Evolutionary conservation across 192 early-diverging fungal genomes (phyloP).

Genomic region (Spinellus fusiger): DNA sequence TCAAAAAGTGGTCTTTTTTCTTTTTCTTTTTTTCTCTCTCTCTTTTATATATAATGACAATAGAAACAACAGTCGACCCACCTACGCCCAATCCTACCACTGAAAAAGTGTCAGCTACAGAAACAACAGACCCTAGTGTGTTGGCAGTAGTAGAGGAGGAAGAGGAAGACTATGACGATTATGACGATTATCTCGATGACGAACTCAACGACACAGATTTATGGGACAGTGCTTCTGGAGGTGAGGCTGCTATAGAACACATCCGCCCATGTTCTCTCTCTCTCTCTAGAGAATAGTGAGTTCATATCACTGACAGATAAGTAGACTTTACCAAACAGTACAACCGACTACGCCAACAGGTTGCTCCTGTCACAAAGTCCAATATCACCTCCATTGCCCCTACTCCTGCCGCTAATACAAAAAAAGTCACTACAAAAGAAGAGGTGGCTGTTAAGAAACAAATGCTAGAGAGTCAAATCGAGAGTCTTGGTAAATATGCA

Average conservation of each 20-base stretch:
- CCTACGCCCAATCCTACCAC: too few relatives aligned
- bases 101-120: too few relatives aligned
- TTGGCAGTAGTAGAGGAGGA: slow-evolving; percentile 31
- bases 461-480: slow-evolving; percentile 46
- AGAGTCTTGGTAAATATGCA: slow-evolving; percentile 58
- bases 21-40: too few relatives aligned
- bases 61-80: too few relatives aligned
- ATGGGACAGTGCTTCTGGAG: slow-evolving; percentile 72
- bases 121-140: too few relatives aligned
- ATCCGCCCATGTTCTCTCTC: neutral
- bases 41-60: too few relatives aligned
- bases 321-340: slow-evolving; percentile 92
- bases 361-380: slow-evolving; percentile 26
- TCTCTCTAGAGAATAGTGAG: neutral
- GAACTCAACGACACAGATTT: slow-evolving; percentile 77
- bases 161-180: slow-evolving; percentile 47
- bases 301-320: neutral
- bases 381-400: slow-evolving; percentile 13
- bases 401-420: slow-evolving; percentile 11
- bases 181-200: slow-evolving; percentile 58
- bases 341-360: slow-evolving; percentile 73
- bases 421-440: slow-evolving; percentile 15
- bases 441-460: slow-evolving; percentile 31
- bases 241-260: too few relatives aligned
- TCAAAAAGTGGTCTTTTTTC: too few relatives aligned